A percentile compares a stretch with the other conserved stretches of the same genome.
phyloP scores from a whole-genome alignment of 306 rosid genomes.

The Prinsepia uniflora region DNA sequence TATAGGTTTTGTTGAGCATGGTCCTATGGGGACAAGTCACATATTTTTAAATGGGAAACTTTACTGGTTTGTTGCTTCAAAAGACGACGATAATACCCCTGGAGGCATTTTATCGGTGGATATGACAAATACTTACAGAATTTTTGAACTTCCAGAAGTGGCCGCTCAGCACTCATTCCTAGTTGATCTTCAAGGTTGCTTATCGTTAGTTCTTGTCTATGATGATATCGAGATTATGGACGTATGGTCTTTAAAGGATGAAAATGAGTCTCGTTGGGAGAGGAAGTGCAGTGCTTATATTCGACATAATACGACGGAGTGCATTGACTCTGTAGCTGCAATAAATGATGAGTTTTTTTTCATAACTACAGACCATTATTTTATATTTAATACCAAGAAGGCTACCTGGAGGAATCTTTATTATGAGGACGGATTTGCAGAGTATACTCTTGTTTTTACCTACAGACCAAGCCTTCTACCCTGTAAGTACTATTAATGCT shows the following conservation, averaged over 20 bases:
- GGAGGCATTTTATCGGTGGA: constrained; percentile 26
- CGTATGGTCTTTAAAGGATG: constrained; percentile 17
- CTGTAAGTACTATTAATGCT: constrained; percentile 19
- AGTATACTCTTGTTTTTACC: constrained; percentile 7
- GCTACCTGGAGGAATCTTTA: constrained; percentile 15
- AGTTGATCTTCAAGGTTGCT: constrained; percentile 21
- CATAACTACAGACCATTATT: constrained; percentile 17
- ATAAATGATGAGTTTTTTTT: constrained; percentile 17
- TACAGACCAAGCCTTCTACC: constrained; percentile 26
- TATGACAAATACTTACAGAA: constrained; percentile 13
- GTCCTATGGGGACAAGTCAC: constrained; percentile 26
- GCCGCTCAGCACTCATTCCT: constrained; percentile 18
- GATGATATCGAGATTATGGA: constrained; percentile 10
- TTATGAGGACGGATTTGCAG: neutral
- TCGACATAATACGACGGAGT: constrained; percentile 10
- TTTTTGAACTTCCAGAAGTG: constrained; percentile 17
- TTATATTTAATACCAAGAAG: constrained; percentile 8
- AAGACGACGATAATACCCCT: constrained; percentile 14
- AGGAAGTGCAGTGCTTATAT: constrained; percentile 5
- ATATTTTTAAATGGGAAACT: constrained; percentile 18
- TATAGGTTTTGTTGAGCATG: constrained; percentile 21
- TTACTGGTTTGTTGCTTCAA: constrained; percentile 30
- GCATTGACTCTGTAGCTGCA: constrained; percentile 18
- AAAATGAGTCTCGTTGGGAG: constrained; percentile 22
- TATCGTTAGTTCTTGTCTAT: constrained; percentile 18